Percentiles rank a stretch among this genome's conserved stretches.
Evolutionary conservation across 208 protist species (phyloP).

Genomic region (Sergeia podlipaevii): DNA sequence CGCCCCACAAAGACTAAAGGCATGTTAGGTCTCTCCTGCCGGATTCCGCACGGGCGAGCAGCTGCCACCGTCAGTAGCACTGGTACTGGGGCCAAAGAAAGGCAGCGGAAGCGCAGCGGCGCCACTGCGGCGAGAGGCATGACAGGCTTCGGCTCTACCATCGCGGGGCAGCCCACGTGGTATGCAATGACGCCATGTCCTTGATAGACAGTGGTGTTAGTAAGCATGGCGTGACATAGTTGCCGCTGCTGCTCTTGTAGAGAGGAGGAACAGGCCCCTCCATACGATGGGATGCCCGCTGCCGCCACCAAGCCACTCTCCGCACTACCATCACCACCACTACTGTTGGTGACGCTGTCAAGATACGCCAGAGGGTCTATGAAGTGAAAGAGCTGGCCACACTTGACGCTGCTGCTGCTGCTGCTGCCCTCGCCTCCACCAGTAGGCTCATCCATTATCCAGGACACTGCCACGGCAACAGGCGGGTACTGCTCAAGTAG

Average conservation of each 20-base stretch:
- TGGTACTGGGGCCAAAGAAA: constrained; percentile 52
- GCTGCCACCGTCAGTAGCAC: constrained; percentile 59
- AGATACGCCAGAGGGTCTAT: constrained; percentile 62
- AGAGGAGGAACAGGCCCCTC: constrained; percentile 9
- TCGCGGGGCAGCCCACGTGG: constrained; percentile 12
- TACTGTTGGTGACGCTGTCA: constrained; percentile 4
- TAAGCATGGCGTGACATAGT: constrained; percentile 44
- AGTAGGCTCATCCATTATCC: constrained; percentile 28
- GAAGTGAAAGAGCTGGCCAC: constrained; percentile 69
- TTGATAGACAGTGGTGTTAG: constrained; percentile 19
- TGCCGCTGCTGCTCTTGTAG: constrained; percentile 36
- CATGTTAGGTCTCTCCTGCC: not conserved
- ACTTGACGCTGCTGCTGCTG: not conserved
- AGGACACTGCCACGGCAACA: constrained; percentile 57
- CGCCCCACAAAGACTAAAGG: constrained; percentile 65
- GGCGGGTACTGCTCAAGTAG: constrained; percentile 64
- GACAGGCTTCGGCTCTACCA: constrained; percentile 15
- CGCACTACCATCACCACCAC: not conserved
- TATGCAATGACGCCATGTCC: constrained; percentile 26
- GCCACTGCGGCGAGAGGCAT: constrained; percentile 29
- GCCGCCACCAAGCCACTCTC: constrained; percentile 11
- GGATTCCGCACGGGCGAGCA: constrained; percentile 1
- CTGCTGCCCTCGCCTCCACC: not conserved
- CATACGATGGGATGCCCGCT: not conserved
- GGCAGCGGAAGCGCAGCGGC: constrained; percentile 54